These are phyloP conservation scores for Senna tora DNA, from an alignment of 306 rosid species.

Conservation along the genomic window DNA sequence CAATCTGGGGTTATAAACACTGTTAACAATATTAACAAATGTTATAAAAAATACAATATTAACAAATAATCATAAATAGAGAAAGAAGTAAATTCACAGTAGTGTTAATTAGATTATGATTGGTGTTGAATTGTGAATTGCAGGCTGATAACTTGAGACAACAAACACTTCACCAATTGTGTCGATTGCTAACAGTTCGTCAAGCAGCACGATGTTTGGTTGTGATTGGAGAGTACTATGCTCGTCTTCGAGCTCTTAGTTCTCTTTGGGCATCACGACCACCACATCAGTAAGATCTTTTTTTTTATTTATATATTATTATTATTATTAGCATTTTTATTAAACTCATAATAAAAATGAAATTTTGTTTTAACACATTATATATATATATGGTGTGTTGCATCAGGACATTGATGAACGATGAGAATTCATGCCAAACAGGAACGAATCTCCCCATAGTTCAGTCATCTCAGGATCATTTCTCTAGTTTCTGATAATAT, in stretches of 20 bases:
- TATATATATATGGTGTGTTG: too few species aligned
- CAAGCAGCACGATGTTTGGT: slow-evolving; percentile 80
- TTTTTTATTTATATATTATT: too few species aligned
- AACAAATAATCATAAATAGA: too few species aligned
- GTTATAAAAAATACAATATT: too few species aligned
- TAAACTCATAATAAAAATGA: too few species aligned
- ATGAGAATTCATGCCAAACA: slow-evolving; percentile 84
- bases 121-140: slow-evolving; percentile 26
- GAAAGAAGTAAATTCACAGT: too few species aligned
- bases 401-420: slow-evolving; percentile 62
- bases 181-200: slow-evolving; percentile 73
- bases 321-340: too few species aligned
- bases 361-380: too few species aligned
- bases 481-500: slow-evolving; percentile 60
- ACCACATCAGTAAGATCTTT: slow-evolving; percentile 61
- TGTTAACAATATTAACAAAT: too few species aligned
- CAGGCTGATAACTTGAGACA: slow-evolving; percentile 94
- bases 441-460: slow-evolving; percentile 75
- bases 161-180: slow-evolving; percentile 83
- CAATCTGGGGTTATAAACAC: too few species aligned
- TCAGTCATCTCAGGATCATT: slow-evolving; percentile 66
- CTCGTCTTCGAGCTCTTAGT: slow-evolving; percentile 83
- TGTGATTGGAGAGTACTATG: slow-evolving; percentile 81
- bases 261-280: slow-evolving; percentile 91
- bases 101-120: neutral